Percentiles rank a stretch among this genome's conserved stretches.
phyloP scores from a whole-genome alignment of 768 basidiomycete genomes.

The Coprinopsis sp. region DNA sequence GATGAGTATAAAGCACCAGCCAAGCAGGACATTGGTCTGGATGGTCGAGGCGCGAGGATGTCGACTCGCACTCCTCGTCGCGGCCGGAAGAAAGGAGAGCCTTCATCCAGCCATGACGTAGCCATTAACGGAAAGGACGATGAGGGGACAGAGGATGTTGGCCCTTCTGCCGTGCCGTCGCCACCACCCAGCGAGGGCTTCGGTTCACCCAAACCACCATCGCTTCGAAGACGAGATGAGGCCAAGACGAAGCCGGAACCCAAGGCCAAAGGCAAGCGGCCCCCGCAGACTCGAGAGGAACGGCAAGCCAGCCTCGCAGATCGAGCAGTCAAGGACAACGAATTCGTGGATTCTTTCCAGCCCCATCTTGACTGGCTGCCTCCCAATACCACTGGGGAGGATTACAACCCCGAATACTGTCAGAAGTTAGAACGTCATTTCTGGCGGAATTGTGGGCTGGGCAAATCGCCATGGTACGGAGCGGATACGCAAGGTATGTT shows the following conservation, averaged over 20 bases:
- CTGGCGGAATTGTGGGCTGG: conserved; percentile 88
- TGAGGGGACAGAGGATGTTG: conserved; percentile 28
- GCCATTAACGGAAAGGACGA: conserved; percentile 46
- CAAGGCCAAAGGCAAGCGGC: conserved; percentile 30
- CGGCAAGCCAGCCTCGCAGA: conserved; percentile 49
- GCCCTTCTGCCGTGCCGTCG: conserved; percentile 18
- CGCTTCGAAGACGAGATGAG: neutral
- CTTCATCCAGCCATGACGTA: conserved; percentile 37
- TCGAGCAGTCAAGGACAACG: conserved; percentile 38
- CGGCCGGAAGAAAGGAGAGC: conserved; percentile 44
- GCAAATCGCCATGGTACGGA: conserved; percentile 95
- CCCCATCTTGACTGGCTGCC: conserved; percentile 79
- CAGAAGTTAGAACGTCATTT: conserved; percentile 81
- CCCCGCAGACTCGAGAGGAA: conserved; percentile 40
- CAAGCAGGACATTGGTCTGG: conserved; percentile 61
- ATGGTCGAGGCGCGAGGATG: conserved; percentile 33
- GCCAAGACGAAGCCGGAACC: conserved; percentile 11
- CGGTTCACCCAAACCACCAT: neutral
- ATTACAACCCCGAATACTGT: conserved; percentile 89
- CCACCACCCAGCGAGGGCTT: conserved; percentile 36
- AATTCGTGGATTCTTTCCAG: conserved; percentile 69
- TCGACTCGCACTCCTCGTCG: conserved; percentile 27
- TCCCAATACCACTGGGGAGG: conserved; percentile 57
- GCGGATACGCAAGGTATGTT: conserved; percentile 85
- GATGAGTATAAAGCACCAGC: conserved; percentile 73